Evolutionary conservation across 148 eudicot species (phyloP).

Genomic region (Rhododendron molle): DNA sequence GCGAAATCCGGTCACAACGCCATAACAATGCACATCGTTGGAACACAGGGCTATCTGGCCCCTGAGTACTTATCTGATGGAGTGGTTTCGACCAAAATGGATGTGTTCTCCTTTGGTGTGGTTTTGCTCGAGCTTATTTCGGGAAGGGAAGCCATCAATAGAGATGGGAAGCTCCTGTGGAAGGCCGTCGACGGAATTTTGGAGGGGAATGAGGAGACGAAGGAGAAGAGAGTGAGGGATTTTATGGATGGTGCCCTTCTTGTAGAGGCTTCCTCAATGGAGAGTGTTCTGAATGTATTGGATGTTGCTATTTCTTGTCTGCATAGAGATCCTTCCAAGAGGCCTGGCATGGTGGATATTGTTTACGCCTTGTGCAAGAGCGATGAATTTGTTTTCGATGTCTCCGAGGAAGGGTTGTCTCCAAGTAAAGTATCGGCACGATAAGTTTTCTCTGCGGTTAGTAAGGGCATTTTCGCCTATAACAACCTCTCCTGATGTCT

Average conservation of each 20-base stretch:
- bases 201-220: slow-evolving; percentile 46
- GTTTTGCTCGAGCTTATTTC: slow-evolving; percentile 78
- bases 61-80: slow-evolving; percentile 86
- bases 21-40: slow-evolving; percentile 90
- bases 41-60: slow-evolving; percentile 94
- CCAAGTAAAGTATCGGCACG: slow-evolving; percentile 31
- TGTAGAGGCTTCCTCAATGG: slow-evolving; percentile 39
- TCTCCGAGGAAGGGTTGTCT: slow-evolving; percentile 47
- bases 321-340: slow-evolving; percentile 51
- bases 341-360: slow-evolving; percentile 87
- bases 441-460: neutral
- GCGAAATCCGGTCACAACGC: slow-evolving; percentile 94
- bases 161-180: slow-evolving; percentile 59
- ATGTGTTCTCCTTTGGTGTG: slow-evolving; percentile 82
- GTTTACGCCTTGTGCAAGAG: slow-evolving; percentile 86
- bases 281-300: slow-evolving; percentile 53
- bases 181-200: slow-evolving; percentile 28
- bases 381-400: slow-evolving; percentile 58
- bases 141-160: slow-evolving; percentile 65
- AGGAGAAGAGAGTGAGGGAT: slow-evolving; percentile 30
- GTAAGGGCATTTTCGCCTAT: neutral
- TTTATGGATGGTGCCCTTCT: slow-evolving; percentile 54
- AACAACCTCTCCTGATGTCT: neutral
- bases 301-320: slow-evolving; percentile 63
- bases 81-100: slow-evolving; percentile 79